Evolutionary conservation across 805 yeast genomes (phyloP).

Genomic region (Kuraishia ogatae): DNA sequence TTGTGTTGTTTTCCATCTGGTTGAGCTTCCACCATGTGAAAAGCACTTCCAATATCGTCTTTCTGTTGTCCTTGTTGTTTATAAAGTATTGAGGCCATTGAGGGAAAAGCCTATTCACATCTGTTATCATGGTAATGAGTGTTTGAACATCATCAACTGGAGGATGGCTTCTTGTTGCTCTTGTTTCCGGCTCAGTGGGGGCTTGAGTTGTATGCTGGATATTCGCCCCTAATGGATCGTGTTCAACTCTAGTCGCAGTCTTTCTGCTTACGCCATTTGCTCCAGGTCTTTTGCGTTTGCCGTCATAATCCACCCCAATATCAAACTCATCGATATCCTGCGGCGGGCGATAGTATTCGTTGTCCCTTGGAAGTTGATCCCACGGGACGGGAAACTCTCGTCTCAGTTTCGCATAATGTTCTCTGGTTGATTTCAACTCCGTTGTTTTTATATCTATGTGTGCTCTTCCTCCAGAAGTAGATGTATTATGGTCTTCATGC

Average conservation of each 20-base stretch:
- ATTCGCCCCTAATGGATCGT: slow-evolving; percentile 10
- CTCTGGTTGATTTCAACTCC: slow-evolving; percentile 11
- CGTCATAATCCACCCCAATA: slow-evolving; percentile 6
- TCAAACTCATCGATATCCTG: slow-evolving; percentile 13
- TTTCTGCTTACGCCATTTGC: slow-evolving; percentile 1
- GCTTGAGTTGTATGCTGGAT: background rate
- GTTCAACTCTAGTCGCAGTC: slow-evolving; percentile 7
- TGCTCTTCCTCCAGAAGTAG: background rate
- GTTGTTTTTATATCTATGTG: slow-evolving; percentile 6
- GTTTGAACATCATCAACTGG: slow-evolving; percentile 25
- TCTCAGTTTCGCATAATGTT: slow-evolving; percentile 10
- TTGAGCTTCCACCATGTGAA: slow-evolving; percentile 42
- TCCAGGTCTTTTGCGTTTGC: background rate
- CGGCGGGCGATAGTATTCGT: slow-evolving; percentile 11
- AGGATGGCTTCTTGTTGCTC: slow-evolving; percentile 1
- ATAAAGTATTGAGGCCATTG: slow-evolving; percentile 23
- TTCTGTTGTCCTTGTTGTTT: slow-evolving; percentile 15
- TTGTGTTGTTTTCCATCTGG: slow-evolving; percentile 15
- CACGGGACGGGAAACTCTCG: slow-evolving; percentile 23
- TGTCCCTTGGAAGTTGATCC: slow-evolving; percentile 19
- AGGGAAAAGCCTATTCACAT: slow-evolving; percentile 45
- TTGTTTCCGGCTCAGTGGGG: background rate
- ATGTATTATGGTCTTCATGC: background rate
- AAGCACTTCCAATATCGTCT: slow-evolving; percentile 30
- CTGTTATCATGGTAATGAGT: slow-evolving; percentile 35